Conservation (phyloP, 495 filamentous ascomycete species). For the Delitschia confertaspora region DNA sequence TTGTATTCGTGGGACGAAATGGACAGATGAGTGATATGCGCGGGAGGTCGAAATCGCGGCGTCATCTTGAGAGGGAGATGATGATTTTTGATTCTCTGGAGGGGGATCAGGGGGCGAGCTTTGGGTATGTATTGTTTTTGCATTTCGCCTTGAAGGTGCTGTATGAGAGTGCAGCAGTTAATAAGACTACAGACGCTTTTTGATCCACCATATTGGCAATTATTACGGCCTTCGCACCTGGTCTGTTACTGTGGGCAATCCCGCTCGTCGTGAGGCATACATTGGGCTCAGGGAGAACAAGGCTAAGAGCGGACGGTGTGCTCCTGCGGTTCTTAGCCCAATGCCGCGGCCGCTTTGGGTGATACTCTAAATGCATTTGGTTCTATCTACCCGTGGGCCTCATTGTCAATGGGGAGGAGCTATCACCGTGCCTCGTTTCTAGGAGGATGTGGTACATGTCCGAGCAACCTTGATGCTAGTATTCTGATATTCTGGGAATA, state of each 20-base stretch:
- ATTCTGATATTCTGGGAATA: too few species aligned
- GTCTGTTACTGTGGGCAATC: conserved; percentile 67
- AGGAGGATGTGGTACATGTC: too few species aligned
- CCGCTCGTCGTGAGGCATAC: conserved; percentile 75
- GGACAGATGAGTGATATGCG: conserved; percentile 63
- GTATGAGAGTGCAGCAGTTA: not conserved
- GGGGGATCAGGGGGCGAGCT: conserved; percentile 65
- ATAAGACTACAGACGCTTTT: conserved; percentile 59
- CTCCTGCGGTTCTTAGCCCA: not conserved
- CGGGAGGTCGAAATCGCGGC: conserved; percentile 27
- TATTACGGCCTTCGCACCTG: conserved; percentile 89
- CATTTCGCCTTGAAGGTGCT: not conserved
- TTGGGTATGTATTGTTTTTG: conserved; percentile 56
- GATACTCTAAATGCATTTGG: conserved; percentile 11
- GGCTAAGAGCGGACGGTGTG: conserved; percentile 1
- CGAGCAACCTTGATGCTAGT: too few species aligned
- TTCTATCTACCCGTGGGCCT: too few species aligned
- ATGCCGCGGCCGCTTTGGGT: conserved; percentile 21
- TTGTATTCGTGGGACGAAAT: conserved; percentile 81
- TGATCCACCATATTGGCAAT: conserved; percentile 82
- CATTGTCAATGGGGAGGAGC: too few species aligned
- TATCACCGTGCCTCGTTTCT: too few species aligned
- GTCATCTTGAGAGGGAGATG: conserved; percentile 41
- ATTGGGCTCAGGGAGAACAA: conserved; percentile 56
- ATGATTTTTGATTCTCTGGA: conserved; percentile 69